Evolutionary conservation across 371 early-diverging fungal genomes (phyloP).

Genomic region (Circinella minor): DNA sequence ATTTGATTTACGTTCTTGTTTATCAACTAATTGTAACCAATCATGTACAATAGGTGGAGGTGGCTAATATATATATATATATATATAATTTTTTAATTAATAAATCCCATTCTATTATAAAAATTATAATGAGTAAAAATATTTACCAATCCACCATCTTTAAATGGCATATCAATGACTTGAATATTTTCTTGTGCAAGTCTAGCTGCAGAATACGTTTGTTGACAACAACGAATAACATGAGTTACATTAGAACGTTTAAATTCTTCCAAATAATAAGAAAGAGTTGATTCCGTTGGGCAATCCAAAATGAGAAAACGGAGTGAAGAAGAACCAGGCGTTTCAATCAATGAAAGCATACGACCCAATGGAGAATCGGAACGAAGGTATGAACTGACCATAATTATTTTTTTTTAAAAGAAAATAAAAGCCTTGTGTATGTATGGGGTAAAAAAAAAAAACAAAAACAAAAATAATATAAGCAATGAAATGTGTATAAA

Average conservation of each 20-base stretch:
- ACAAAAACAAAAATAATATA: neutral
- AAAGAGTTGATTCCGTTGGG: slow-evolving; percentile 81
- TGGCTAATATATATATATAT: slow-evolving; percentile 46
- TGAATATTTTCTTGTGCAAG: slow-evolving; percentile 64
- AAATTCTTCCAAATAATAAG: slow-evolving; percentile 77
- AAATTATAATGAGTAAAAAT: too few species aligned
- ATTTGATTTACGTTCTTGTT: slow-evolving; percentile 39
- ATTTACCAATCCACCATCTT: slow-evolving; percentile 76
- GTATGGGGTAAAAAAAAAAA: slow-evolving; percentile 14
- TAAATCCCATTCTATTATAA: too few species aligned
- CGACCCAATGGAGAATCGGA: slow-evolving; percentile 53
- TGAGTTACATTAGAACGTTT: slow-evolving; percentile 76
- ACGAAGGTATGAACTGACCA: slow-evolving; percentile 36
- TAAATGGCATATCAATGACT: slow-evolving; percentile 83
- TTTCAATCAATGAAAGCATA: slow-evolving; percentile 65
- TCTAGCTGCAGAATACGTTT: slow-evolving; percentile 72
- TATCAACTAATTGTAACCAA: slow-evolving; percentile 74
- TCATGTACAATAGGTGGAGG: slow-evolving; percentile 66
- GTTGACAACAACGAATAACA: slow-evolving; percentile 90
- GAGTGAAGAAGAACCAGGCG: slow-evolving; percentile 43
- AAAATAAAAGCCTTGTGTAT: neutral
- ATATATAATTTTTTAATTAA: too few species aligned
- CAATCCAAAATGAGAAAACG: slow-evolving; percentile 89
- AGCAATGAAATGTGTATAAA: neutral
- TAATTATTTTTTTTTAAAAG: slow-evolving; percentile 8